Evolutionary conservation across 441 rosid genomes (phyloP).

Genomic region (Codiaeum variegatum): DNA sequence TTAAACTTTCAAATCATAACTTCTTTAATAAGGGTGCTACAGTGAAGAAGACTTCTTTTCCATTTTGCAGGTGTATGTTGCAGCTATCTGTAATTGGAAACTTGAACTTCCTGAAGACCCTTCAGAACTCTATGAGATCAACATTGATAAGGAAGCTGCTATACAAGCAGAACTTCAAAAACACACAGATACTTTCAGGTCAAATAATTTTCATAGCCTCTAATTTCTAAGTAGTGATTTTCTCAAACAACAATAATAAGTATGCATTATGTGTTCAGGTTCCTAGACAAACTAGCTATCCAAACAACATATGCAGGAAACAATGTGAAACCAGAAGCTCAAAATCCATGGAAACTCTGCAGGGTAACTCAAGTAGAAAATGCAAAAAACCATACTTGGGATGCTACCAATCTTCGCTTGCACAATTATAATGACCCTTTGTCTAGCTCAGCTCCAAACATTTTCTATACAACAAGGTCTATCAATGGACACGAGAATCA

Average conservation of each 20-base stretch:
- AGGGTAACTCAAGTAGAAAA: constrained; percentile 56
- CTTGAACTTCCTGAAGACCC: constrained; percentile 46
- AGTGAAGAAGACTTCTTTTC: not conserved
- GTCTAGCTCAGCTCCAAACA: constrained; percentile 63
- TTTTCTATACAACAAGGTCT: constrained; percentile 60
- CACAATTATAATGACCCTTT: constrained; percentile 61
- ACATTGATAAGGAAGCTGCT: constrained; percentile 38
- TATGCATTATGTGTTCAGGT: constrained; percentile 25
- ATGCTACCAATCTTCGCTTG: constrained; percentile 52
- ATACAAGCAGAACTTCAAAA: constrained; percentile 38
- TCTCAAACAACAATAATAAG: not conserved
- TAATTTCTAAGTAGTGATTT: too few species aligned
- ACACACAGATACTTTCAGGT: constrained; percentile 49
- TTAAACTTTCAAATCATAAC: not conserved
- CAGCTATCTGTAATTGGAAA: constrained; percentile 44
- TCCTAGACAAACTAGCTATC: constrained; percentile 58
- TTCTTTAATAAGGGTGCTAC: not conserved
- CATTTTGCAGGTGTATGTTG: constrained; percentile 43
- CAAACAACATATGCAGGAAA: constrained; percentile 17
- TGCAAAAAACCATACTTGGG: constrained; percentile 46
- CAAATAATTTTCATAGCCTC: not conserved
- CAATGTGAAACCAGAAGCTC: constrained; percentile 17
- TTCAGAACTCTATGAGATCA: constrained; percentile 42
- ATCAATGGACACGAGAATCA: constrained; percentile 46
- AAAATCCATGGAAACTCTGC: constrained; percentile 54